These are phyloP conservation scores for Niebla homalea DNA, from an alignment of 495 filamentous ascomycete species.

Conservation along the genomic window DNA sequence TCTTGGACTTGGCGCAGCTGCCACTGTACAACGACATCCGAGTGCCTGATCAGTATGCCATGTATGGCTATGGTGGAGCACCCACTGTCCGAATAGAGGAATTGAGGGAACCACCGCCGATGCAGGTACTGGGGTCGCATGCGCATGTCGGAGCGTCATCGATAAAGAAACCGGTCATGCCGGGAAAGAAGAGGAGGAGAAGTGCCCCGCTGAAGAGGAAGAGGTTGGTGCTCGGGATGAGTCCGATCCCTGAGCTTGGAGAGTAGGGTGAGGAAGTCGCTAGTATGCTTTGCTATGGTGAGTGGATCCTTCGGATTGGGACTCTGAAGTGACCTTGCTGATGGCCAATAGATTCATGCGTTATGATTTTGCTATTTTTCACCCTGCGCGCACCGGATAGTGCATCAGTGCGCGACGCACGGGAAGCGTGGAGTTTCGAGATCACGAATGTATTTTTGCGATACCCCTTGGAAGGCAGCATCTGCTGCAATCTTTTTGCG, in stretches of 20 bases:
- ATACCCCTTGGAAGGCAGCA: too few species aligned
- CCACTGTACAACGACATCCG: conserved; percentile 8
- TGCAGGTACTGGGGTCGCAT: conserved; percentile 2
- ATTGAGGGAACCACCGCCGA: conserved; percentile 12
- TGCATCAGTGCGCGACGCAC: too few species aligned
- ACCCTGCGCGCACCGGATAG: too few species aligned
- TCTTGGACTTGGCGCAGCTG: conserved; percentile 12
- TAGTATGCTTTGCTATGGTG: neutral
- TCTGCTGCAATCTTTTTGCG: too few species aligned
- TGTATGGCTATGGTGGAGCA: neutral
- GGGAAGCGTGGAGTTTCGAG: too few species aligned
- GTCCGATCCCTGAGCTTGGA: conserved; percentile 14
- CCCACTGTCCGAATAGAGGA: conserved; percentile 8
- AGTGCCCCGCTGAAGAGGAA: conserved; percentile 10
- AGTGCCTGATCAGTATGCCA: conserved; percentile 3
- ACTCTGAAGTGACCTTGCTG: too few species aligned
- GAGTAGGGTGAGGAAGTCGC: conserved; percentile 1
- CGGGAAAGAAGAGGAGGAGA: conserved; percentile 9
- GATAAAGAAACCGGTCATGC: conserved; percentile 1
- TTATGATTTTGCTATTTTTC: too few species aligned
- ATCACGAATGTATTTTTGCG: too few species aligned
- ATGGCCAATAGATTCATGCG: too few species aligned
- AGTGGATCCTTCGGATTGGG: neutral
- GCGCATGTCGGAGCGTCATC: neutral
- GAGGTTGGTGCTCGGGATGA: conserved; percentile 10